Percentiles rank a stretch among this genome's conserved stretches.
Conservation (phyloP, 805 yeast genomes). For the Kluyveromyces wickerhamii region DNA sequence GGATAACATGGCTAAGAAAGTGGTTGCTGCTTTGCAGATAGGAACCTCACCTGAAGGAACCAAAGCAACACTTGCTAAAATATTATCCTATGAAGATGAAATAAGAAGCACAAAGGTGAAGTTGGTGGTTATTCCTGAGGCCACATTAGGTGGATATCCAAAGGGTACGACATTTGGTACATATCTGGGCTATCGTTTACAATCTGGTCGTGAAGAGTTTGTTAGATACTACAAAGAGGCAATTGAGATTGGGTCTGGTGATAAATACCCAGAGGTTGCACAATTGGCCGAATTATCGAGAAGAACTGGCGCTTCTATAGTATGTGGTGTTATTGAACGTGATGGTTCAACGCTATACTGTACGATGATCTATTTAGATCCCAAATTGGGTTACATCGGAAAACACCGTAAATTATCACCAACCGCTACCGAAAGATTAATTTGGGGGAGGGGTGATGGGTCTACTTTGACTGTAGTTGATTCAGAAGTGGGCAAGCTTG, state of each 20-base stretch:
- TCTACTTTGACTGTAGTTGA: constrained; percentile 35
- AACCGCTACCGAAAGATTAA: constrained; percentile 37
- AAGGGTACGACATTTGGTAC: constrained; percentile 38
- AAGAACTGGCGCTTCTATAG: constrained; percentile 31
- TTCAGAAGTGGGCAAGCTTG: constrained; percentile 31
- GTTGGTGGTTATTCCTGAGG: constrained; percentile 40
- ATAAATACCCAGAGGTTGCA: constrained; percentile 26
- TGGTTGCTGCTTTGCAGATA: constrained; percentile 38
- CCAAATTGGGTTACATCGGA: constrained; percentile 31
- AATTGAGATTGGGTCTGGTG: constrained; percentile 30
- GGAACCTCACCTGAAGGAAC: constrained; percentile 36
- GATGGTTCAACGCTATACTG: constrained; percentile 35
- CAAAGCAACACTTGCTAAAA: constrained; percentile 31
- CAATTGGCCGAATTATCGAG: constrained; percentile 29
- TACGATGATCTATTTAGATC: constrained; percentile 35
- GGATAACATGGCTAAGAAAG: constrained; percentile 21
- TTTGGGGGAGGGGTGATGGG: constrained; percentile 44
- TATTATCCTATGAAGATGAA: constrained; percentile 33
- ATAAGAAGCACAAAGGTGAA: constrained; percentile 28
- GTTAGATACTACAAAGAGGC: constrained; percentile 31
- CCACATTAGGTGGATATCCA: constrained; percentile 40
- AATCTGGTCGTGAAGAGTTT: constrained; percentile 36
- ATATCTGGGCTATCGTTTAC: constrained; percentile 35
- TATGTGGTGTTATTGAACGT: constrained; percentile 36
- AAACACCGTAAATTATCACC: constrained; percentile 40